Conservation (phyloP, 2,329 filamentous ascomycete species). For the Fusarium poae region DNA sequence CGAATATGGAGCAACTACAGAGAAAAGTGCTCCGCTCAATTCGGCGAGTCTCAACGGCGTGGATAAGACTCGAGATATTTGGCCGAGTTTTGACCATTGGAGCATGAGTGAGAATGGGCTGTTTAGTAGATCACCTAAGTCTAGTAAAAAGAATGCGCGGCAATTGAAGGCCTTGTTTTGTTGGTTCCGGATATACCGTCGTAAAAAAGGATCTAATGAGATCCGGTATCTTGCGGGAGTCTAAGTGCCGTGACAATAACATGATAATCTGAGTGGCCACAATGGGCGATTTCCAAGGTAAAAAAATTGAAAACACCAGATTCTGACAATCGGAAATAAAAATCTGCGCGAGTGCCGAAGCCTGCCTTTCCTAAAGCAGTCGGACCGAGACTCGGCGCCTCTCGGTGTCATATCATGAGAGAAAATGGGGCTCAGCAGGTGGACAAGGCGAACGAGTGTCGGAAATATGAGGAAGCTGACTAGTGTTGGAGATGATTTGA, state of each 20-base stretch:
- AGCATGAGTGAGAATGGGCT: conserved; percentile 4
- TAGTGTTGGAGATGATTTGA: conserved; percentile 9
- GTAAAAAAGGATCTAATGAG: conserved; percentile 24
- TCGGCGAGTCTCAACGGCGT: conserved; percentile 29
- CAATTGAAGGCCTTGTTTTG: too few species aligned
- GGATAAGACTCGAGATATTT: conserved; percentile 29
- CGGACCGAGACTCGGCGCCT: conserved; percentile 35
- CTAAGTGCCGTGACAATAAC: conserved; percentile 29
- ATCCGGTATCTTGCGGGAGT: conserved; percentile 20
- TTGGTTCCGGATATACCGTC: conserved; percentile 16
- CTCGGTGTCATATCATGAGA: conserved; percentile 36
- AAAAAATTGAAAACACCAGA: conserved; percentile 19
- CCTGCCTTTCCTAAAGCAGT: conserved; percentile 29
- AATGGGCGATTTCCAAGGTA: conserved; percentile 5
- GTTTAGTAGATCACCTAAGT: conserved; percentile 1
- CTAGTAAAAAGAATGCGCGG: background rate
- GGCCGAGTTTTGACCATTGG: conserved; percentile 34
- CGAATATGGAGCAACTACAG: conserved; percentile 15
- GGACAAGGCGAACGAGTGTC: conserved; percentile 28
- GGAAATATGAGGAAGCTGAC: conserved; percentile 33
- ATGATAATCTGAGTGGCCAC: conserved; percentile 25
- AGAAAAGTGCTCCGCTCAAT: conserved; percentile 23
- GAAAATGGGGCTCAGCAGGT: conserved; percentile 27
- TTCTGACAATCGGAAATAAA: conserved; percentile 31
- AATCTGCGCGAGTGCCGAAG: conserved; percentile 19